Base-by-base conservation (phyloP, 768 basidiomycete species). In the Asterophora parasitica region DNA sequence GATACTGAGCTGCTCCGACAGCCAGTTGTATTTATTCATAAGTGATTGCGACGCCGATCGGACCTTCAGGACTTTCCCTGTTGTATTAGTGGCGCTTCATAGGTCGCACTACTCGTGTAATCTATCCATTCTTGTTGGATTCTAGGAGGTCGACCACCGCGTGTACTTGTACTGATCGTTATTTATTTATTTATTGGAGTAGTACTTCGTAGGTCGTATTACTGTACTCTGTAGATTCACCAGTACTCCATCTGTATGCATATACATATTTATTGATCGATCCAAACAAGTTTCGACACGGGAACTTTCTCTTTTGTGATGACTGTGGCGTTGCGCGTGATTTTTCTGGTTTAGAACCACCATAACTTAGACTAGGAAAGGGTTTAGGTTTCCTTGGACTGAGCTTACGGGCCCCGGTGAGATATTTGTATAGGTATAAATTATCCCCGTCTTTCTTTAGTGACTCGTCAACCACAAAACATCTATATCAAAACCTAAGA, bases 181-280 rank as follows among this genome's bases (percentile, higher is more conserved):
- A 27, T 16, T 30, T 37, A 31, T 3, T 23, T 23, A 23, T 23
- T 23, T 23, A 23, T 23, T 41, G 34, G n/a, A n/a, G n/a, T 36
- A 30, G 45, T 45, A 45, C 44, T 35, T 45, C 19, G 33, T 37
- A 35, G 35, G 45, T 38, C 38, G 35, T 46, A 34, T 44, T 44
- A 44, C 43, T 44, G 17, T 35, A 35, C 15, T 12, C 7, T 26
- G 8, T 20, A 45, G 35, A 20, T 45, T 7, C 35, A 19, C 16
- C 8, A 6, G 9, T 20, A 36, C 23, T 45, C 11, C 27, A 13
- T 37, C 16, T 19, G 8, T 19, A 19, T 36, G 9, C 35, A 13
- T 36, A 36, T 36, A 36, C 35, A 34, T 31, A 31, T 31, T 31
- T 31, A 3, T 31, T 31, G 30, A 31, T 31, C 8, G 30, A 31